Evolutionary conservation across 805 yeast genomes (phyloP), one percentile per base, ranked within the genome.

Genomic region (Yarrowia divulgata): DNA sequence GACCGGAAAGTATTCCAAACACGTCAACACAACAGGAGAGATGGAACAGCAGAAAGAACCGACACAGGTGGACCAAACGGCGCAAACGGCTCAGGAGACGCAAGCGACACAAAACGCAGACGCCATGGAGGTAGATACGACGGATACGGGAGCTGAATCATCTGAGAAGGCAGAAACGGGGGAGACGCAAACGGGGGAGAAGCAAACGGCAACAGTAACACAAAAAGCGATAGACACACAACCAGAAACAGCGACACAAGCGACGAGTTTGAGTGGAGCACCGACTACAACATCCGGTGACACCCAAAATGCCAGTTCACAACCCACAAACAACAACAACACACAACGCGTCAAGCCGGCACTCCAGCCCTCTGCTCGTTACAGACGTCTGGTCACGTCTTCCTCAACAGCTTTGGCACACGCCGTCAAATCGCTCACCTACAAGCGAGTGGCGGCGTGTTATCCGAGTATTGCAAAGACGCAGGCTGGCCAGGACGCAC

Each of bases 341-440:
- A 23, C 29, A 23, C 29, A 23, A 23, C 29, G 29, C 29, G 29
- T 23, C 29, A 18, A 46, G 23, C 16, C 14, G n/a, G n/a, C n/a
- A 14, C 29, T 13, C n/a, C 29, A 23, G 4, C 29, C 43, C 42
- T 73, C 75, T 63, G 81, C 87, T 10, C 78, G 91, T 54, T 86
- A 78, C 71, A 80, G 81, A 39, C 78, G 89, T 49, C 79, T 87
- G 52, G 77, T 79, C 67, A 81, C 83, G 68, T 86, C 87, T 7
- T 82, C 85, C 67, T 78, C 80, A 35, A 81, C 85, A 69, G 89
- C 90, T 0, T 78, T 88, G 35, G 83, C 84, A 35, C 87, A 85
- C 72, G 82, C 87, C 1, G 81, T 86, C 46, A 83, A 81, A 71
- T 80, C 86, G 50, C 78, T 86, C 48, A 81, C 83, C 32, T 77